A percentile compares a stretch with the other conserved stretches of the same genome.
Evolutionary conservation across 768 basidiomycete genomes (phyloP).

Genomic region (Amanita molliuscula): DNA sequence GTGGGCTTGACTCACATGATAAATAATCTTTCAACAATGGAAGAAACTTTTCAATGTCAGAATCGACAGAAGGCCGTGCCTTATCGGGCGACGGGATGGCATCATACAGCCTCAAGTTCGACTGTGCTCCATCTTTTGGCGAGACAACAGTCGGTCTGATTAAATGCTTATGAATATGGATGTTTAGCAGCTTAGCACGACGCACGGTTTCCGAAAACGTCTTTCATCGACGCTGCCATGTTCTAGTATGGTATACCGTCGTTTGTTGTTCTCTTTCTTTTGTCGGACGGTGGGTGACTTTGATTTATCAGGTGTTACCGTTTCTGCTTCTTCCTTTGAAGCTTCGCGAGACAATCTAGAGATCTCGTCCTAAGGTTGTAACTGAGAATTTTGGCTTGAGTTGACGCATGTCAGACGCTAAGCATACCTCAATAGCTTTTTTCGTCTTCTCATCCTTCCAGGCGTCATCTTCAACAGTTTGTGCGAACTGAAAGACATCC

Average conservation of each 20-base stretch:
- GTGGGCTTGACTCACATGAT: slow-evolving; percentile 35
- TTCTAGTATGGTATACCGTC: slow-evolving; percentile 44
- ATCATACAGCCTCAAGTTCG: slow-evolving; percentile 63
- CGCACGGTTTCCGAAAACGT: background rate
- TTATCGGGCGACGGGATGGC: slow-evolving; percentile 41
- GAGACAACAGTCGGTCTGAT: slow-evolving; percentile 38
- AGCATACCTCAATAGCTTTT: slow-evolving; percentile 51
- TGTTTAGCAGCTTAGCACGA: background rate
- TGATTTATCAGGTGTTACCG: slow-evolving; percentile 6
- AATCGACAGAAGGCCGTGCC: slow-evolving; percentile 14
- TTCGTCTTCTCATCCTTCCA: slow-evolving; percentile 55
- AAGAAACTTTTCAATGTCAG: slow-evolving; percentile 69
- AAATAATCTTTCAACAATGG: slow-evolving; percentile 72
- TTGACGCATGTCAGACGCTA: background rate
- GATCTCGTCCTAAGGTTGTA: slow-evolving; percentile 39
- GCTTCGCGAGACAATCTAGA: slow-evolving; percentile 38
- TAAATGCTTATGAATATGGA: background rate
- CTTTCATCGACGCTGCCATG: slow-evolving; percentile 8
- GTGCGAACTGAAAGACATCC: slow-evolving; percentile 73
- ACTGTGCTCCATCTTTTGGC: slow-evolving; percentile 30
- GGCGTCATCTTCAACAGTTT: slow-evolving; percentile 59
- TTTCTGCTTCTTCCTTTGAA: slow-evolving; percentile 12
- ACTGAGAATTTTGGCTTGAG: slow-evolving; percentile 1
- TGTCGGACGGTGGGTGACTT: slow-evolving; percentile 14
- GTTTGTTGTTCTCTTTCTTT: slow-evolving; percentile 24